A percentile compares a stretch with the other conserved stretches of the same genome.
Evolutionary conservation across 768 basidiomycete genomes (phyloP).

Genomic region (Agaricus bisporus): DNA sequence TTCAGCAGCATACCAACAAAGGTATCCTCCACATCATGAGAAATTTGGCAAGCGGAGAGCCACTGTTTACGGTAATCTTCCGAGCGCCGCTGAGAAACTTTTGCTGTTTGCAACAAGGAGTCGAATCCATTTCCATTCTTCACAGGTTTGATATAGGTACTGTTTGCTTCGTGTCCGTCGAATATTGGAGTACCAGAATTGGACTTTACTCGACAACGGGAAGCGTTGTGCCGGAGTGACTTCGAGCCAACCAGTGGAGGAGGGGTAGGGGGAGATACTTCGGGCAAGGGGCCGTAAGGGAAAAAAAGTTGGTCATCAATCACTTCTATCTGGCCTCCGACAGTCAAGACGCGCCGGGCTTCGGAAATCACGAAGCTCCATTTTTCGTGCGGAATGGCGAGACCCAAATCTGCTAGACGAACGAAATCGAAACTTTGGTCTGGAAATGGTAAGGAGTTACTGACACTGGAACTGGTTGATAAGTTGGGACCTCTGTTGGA

Average conservation of each 20-base stretch:
- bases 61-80: constrained; percentile 34
- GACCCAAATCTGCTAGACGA: constrained; percentile 61
- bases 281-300: constrained; percentile 37
- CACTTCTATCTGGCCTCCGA: constrained; percentile 62
- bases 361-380: constrained; percentile 61
- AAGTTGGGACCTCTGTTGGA: not conserved
- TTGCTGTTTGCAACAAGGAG: not conserved
- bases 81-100: constrained; percentile 12
- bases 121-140: not conserved
- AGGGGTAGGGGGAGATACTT: not conserved
- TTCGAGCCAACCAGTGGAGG: not conserved
- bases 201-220: not conserved
- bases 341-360: constrained; percentile 53
- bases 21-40: constrained; percentile 42
- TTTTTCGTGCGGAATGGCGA: constrained; percentile 51
- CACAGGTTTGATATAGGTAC: not conserved
- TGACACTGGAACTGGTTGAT: constrained; percentile 32
- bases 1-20: constrained; percentile 58
- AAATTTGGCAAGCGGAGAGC: constrained; percentile 26
- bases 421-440: constrained; percentile 64
- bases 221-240: not conserved
- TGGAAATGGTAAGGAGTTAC: constrained; percentile 54
- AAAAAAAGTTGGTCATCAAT: constrained; percentile 70
- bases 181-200: not conserved
- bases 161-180: not conserved